phyloP scores from a whole-genome alignment of 306 rosid species.

The Spatholobus suberectus region DNA sequence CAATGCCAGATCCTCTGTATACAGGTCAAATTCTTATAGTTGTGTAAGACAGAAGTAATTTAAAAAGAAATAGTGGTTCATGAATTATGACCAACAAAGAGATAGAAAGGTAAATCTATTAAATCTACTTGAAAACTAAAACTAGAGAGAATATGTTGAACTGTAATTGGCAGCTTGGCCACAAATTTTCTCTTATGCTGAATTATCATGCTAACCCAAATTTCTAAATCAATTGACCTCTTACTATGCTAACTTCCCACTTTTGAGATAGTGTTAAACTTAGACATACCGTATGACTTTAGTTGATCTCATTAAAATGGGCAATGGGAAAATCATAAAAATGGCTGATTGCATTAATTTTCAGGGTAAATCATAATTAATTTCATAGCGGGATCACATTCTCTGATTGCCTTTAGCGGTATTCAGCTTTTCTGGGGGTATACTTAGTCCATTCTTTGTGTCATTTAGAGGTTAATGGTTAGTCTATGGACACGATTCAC shows the following conservation, averaged over 20 bases:
- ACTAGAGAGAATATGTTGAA: background rate
- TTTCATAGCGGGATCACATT: background rate
- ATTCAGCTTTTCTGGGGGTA: no score
- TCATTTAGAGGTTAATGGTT: background rate
- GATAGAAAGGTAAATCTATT: background rate
- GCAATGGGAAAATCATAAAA: background rate
- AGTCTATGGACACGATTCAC: background rate
- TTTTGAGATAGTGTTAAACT: no score
- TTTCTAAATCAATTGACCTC: no score
- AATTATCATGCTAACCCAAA: no score
- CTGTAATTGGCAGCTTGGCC: background rate
- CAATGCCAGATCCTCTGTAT: background rate
- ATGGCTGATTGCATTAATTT: background rate
- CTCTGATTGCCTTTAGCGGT: no score
- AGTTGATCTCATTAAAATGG: background rate
- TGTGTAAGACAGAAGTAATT: background rate
- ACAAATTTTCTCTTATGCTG: no score
- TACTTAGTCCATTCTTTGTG: background rate
- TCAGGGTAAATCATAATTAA: background rate
- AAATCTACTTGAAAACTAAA: background rate
- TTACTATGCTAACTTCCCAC: no score
- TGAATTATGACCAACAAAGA: background rate
- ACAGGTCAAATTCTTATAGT: no score
- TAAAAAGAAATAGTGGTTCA: background rate
- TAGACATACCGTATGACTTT: background rate